These are phyloP conservation scores for Coemansia sp. DNA, from an alignment of 192 early-diverging fungal genomes.

Conservation along the genomic window DNA sequence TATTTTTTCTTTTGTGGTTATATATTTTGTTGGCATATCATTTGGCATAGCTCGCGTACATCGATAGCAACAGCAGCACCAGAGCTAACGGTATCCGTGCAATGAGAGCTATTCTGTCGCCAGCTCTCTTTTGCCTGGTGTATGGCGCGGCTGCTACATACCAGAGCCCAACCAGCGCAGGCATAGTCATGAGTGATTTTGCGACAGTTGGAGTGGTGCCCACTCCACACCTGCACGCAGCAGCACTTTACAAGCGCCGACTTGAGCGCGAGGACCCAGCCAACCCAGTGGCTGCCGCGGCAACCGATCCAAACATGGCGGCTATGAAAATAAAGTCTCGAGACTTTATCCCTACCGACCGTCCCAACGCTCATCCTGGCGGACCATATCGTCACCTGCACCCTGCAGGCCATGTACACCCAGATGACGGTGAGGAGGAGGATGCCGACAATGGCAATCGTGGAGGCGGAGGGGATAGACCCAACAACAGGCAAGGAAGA, in stretches of 20 bases:
- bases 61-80: not conserved
- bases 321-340: conserved; percentile 44
- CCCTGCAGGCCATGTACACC: conserved; percentile 2
- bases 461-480: conserved; percentile 1
- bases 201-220: not conserved
- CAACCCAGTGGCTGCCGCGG: conserved; percentile 49
- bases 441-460: not conserved
- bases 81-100: not conserved
- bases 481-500: conserved; percentile 6
- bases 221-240: not conserved
- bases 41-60: too few relatives aligned
- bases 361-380: conserved; percentile 15
- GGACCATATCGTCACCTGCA: conserved; percentile 12
- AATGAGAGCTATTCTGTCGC: conserved; percentile 3
- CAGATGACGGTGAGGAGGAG: conserved; percentile 4
- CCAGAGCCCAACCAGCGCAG: not conserved
- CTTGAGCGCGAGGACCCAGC: conserved; percentile 31
- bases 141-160: not conserved
- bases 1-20: not conserved
- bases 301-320: conserved; percentile 44
- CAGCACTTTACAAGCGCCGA: conserved; percentile 21
- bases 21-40: not conserved
- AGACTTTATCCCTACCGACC: conserved; percentile 44
- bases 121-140: not conserved
- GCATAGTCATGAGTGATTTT: not conserved